phyloP scores from a whole-genome alignment of 306 rosid species.

The Lathyrus oleraceus region DNA sequence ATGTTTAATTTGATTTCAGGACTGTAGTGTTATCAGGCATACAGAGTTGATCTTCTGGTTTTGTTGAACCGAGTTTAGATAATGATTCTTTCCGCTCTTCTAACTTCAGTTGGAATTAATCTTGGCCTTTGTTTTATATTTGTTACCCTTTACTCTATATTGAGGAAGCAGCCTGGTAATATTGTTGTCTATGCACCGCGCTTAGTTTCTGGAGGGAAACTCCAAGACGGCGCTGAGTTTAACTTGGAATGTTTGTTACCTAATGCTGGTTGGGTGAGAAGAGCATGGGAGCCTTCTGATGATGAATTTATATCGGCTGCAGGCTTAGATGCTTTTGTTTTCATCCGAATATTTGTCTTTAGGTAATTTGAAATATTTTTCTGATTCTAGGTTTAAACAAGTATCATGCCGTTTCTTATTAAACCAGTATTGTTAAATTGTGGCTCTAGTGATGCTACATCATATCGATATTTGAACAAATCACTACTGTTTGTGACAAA shows the following conservation, averaged over 20 bases:
- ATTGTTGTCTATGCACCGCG: constrained; percentile 67
- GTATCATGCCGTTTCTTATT: background rate
- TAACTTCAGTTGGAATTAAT: constrained; percentile 83
- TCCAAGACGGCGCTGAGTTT: constrained; percentile 32
- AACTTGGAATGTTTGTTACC: constrained; percentile 57
- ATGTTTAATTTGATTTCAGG: constrained; percentile 25
- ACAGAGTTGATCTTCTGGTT: constrained; percentile 35
- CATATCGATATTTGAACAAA: too few species aligned
- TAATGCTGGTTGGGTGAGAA: constrained; percentile 60
- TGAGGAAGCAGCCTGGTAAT: constrained; percentile 68
- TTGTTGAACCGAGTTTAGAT: constrained; percentile 32
- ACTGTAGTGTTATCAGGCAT: constrained; percentile 20
- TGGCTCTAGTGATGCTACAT: too few species aligned
- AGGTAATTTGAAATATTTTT: constrained; percentile 47
- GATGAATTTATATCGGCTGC: constrained; percentile 56
- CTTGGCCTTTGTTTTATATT: constrained; percentile 63
- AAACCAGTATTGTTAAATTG: too few species aligned
- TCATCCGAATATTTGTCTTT: constrained; percentile 72
- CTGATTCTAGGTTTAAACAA: constrained; percentile 20
- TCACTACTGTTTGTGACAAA: too few species aligned
- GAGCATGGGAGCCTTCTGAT: constrained; percentile 73
- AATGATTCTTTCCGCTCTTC: constrained; percentile 73
- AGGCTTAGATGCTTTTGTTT: constrained; percentile 76
- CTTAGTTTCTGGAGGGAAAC: constrained; percentile 42
- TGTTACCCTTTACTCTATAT: constrained; percentile 61